These are phyloP conservation scores for Thuidium tamariscinum DNA, from an alignment of 225 moss, liverwort and hornwort species.

Conservation along the genomic window DNA sequence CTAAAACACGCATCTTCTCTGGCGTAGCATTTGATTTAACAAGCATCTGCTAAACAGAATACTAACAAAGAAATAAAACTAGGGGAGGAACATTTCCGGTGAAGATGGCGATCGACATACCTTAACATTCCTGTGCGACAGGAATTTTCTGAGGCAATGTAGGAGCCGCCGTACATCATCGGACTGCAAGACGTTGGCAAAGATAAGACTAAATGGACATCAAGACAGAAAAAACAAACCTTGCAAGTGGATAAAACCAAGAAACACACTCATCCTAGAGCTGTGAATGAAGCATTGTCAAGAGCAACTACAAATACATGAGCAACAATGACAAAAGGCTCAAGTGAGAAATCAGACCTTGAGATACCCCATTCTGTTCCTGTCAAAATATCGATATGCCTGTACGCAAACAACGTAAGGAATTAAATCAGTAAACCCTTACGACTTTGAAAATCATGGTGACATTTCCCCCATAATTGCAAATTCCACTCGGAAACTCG, in stretches of 20 bases:
- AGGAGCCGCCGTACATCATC: constrained; percentile 83
- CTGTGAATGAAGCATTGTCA: background rate
- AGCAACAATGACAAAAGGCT: background rate
- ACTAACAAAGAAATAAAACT: background rate
- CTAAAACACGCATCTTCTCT: background rate
- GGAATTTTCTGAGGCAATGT: constrained; percentile 61
- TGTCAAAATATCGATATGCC: constrained; percentile 96
- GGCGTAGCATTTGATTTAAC: background rate
- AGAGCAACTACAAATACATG: background rate
- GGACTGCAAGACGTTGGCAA: constrained; percentile 36
- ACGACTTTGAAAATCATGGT: background rate
- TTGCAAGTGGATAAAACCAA: background rate
- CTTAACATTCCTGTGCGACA: constrained; percentile 83
- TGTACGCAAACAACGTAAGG: constrained; percentile 14
- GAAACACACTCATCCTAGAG: background rate
- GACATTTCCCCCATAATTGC: background rate
- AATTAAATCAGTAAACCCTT: background rate
- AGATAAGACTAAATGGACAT: background rate
- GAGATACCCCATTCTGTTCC: constrained; percentile 81
- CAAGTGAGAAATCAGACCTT: constrained; percentile 47
- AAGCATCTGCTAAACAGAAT: background rate
- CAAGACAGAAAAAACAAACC: background rate
- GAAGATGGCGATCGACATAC: constrained; percentile 12
- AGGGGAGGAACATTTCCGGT: background rate
- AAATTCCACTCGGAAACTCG: background rate